Evolutionary conservation across 306 rosid genomes (phyloP).

Genomic region (Cyamopsis tetragonoloba): DNA sequence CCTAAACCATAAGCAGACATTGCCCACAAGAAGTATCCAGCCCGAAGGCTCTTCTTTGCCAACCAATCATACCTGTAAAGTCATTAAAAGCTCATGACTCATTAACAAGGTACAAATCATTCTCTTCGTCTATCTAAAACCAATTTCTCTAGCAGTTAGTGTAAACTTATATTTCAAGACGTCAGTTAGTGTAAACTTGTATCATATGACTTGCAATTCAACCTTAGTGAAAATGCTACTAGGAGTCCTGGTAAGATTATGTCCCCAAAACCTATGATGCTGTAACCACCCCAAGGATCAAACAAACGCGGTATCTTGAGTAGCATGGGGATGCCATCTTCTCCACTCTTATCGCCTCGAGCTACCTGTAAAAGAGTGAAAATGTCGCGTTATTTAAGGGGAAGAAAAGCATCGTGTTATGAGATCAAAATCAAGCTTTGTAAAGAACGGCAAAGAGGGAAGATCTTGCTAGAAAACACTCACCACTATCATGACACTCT

Average conservation of each 20-base stretch:
- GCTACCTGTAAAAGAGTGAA: constrained; percentile 62
- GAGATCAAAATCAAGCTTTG: neutral
- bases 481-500: constrained; percentile 99
- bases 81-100: constrained; percentile 26
- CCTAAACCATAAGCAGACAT: constrained; percentile 98
- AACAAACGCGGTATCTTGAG: constrained; percentile 93
- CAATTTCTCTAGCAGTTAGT: neutral
- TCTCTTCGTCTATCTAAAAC: neutral
- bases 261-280: constrained; percentile 96
- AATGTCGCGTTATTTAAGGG: constrained; percentile 5
- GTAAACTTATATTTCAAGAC: neutral
- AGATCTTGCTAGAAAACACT: constrained; percentile 32
- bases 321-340: constrained; percentile 98
- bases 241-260: constrained; percentile 92
- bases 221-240: constrained; percentile 93
- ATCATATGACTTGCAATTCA: constrained; percentile 17
- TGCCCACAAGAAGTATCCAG: constrained; percentile 91
- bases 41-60: constrained; percentile 61
- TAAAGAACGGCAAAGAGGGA: neutral
- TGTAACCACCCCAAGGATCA: constrained; percentile 99
- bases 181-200: neutral
- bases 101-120: neutral
- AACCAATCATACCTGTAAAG: constrained; percentile 85
- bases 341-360: constrained; percentile 88
- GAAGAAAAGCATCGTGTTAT: neutral